These are phyloP conservation scores for Hypoxylon sp. DNA, from an alignment of 2,329 filamentous ascomycete genomes.

Conservation along the genomic window DNA sequence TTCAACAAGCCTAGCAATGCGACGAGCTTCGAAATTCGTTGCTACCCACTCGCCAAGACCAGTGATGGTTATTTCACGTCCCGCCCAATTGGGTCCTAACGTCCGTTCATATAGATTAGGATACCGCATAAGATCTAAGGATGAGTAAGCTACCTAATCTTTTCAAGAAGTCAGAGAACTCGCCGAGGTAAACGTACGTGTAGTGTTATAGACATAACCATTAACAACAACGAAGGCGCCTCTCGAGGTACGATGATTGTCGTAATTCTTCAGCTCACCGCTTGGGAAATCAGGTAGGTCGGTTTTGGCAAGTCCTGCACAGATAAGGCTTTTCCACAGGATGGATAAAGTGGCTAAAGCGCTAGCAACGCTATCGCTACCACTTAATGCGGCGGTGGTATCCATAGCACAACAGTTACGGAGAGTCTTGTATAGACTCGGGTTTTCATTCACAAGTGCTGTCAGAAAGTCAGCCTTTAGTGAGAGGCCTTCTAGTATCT, in stretches of 20 bases:
- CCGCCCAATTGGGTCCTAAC: background rate
- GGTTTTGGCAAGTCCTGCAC: constrained; percentile 16
- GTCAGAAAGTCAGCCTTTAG: background rate
- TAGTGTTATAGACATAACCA: constrained; percentile 29
- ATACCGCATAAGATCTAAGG: constrained; percentile 13
- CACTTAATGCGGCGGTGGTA: constrained; percentile 7
- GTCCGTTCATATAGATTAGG: background rate
- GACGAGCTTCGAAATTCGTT: background rate
- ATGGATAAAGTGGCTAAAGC: constrained; percentile 23
- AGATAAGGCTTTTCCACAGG: constrained; percentile 23
- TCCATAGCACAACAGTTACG: constrained; percentile 17
- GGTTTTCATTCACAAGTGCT: constrained; percentile 17
- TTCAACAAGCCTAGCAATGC: constrained; percentile 3
- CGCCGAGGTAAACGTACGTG: constrained; percentile 16
- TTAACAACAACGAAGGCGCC: constrained; percentile 26
- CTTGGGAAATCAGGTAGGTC: constrained; percentile 18
- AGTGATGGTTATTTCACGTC: background rate
- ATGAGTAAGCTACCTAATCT: constrained; percentile 2
- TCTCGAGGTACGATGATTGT: background rate
- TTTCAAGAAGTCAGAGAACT: background rate
- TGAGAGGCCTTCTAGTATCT: background rate
- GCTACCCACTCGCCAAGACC: background rate
- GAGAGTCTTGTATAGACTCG: constrained; percentile 10
- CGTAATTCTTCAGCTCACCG: constrained; percentile 26
- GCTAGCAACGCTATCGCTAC: background rate